Percentiles rank a stretch among this genome's conserved stretches.
Evolutionary conservation across 2,329 filamentous ascomycete genomes (phyloP).

Genomic region (Penicillium sp.): DNA sequence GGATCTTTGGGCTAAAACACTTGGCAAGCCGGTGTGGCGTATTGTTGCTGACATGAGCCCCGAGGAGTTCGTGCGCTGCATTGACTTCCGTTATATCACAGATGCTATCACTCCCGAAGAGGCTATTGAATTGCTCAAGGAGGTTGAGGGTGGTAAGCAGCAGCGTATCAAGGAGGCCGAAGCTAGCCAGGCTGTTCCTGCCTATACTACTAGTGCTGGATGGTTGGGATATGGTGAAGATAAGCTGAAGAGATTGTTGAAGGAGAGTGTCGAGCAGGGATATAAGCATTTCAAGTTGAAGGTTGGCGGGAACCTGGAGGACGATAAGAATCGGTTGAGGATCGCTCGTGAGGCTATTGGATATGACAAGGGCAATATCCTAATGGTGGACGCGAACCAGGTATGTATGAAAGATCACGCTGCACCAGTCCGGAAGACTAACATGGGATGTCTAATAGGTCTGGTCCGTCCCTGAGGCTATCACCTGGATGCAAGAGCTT

Average conservation of each 20-base stretch:
- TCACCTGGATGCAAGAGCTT: slow-evolving; percentile 79
- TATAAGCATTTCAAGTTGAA: slow-evolving; percentile 91
- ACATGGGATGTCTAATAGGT: slow-evolving; percentile 43
- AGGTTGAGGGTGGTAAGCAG: slow-evolving; percentile 65
- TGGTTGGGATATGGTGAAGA: slow-evolving; percentile 91
- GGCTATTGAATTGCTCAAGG: slow-evolving; percentile 68
- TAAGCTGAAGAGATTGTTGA: slow-evolving; percentile 73
- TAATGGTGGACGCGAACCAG: slow-evolving; percentile 95
- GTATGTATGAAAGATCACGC: slow-evolving; percentile 33
- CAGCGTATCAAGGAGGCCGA: slow-evolving; percentile 72
- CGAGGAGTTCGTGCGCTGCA: slow-evolving; percentile 80
- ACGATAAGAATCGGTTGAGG: slow-evolving; percentile 66
- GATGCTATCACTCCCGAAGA: slow-evolving; percentile 88
- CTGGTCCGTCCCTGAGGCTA: slow-evolving; percentile 86
- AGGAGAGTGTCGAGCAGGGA: slow-evolving; percentile 71
- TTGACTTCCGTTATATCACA: slow-evolving; percentile 93
- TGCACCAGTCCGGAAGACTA: neutral
- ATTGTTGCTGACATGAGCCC: slow-evolving; percentile 88
- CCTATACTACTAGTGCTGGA: slow-evolving; percentile 85
- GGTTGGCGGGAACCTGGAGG: slow-evolving; percentile 70
- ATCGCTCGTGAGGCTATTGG: slow-evolving; percentile 80
- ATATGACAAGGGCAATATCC: slow-evolving; percentile 75
- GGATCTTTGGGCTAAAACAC: slow-evolving; percentile 90
- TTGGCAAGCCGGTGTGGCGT: slow-evolving; percentile 85
- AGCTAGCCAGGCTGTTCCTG: slow-evolving; percentile 72